A percentile compares a stretch with the other conserved stretches of the same genome.
These are phyloP conservation scores for Paraphoma sp. DNA, from an alignment of 2,329 filamentous ascomycete genomes.

Conservation along the genomic window DNA sequence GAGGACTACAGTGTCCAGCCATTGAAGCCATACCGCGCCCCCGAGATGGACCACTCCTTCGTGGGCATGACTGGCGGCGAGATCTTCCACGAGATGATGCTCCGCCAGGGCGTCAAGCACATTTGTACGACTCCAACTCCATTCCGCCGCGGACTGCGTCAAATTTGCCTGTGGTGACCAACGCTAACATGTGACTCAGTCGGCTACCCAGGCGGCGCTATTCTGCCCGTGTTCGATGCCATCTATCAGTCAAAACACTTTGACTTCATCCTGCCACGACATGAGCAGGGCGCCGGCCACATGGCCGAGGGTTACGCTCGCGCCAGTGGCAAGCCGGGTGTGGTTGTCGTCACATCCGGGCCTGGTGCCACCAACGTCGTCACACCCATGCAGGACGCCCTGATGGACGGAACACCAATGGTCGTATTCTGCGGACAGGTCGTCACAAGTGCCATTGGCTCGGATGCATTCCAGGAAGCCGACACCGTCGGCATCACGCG, in stretches of 20 bases:
- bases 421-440: slow-evolving; percentile 97
- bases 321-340: slow-evolving; percentile 90
- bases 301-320: slow-evolving; percentile 98
- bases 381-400: slow-evolving; percentile 93
- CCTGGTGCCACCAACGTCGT: slow-evolving; percentile 96
- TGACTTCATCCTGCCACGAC: slow-evolving; percentile 91
- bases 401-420: slow-evolving; percentile 94
- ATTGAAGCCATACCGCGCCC: slow-evolving; percentile 54
- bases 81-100: slow-evolving; percentile 99
- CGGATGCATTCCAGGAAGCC: slow-evolving; percentile 95
- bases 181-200: slow-evolving; percentile 47
- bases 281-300: slow-evolving; percentile 97
- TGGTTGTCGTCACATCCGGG: slow-evolving; percentile 95
- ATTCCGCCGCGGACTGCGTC: not conserved
- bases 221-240: slow-evolving; percentile 96
- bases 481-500: slow-evolving; percentile 93
- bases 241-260: slow-evolving; percentile 99
- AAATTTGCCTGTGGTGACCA: not conserved
- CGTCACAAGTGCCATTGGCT: slow-evolving; percentile 85
- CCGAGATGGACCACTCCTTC: slow-evolving; percentile 68
- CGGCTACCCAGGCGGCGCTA: slow-evolving; percentile 89
- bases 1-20: slow-evolving; percentile 55
- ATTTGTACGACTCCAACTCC: slow-evolving; percentile 71
- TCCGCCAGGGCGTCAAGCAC: slow-evolving; percentile 88
- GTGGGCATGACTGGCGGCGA: slow-evolving; percentile 94